Percentiles rank a stretch among this genome's conserved stretches.
Evolutionary conservation across 805 yeast species (phyloP).

Genomic region (Saturnispora ahearnii): DNA sequence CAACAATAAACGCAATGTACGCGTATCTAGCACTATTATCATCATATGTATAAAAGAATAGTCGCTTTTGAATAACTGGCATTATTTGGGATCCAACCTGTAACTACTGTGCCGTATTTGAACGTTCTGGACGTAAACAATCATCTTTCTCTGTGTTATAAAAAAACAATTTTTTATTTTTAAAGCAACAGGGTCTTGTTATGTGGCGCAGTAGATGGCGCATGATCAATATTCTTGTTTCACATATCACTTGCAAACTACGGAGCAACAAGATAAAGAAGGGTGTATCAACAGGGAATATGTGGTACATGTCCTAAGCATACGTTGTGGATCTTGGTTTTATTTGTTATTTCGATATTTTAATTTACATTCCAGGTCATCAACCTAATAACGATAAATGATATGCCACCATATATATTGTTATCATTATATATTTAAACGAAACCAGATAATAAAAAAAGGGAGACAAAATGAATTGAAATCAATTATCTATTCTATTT

Average conservation of each 20-base stretch:
- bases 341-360: not conserved
- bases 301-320: not conserved
- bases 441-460: not conserved
- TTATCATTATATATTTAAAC: not conserved
- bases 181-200: too few relatives aligned
- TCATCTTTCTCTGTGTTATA: too few relatives aligned
- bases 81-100: not conserved
- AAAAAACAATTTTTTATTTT: too few relatives aligned
- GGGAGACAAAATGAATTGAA: conserved; percentile 28
- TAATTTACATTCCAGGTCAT: too few relatives aligned
- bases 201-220: too few relatives aligned
- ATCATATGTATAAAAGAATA: not conserved
- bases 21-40: conserved; percentile 45
- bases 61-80: not conserved
- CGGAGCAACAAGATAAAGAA: not conserved
- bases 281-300: too few relatives aligned
- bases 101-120: too few relatives aligned
- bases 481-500: conserved; percentile 1
- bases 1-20: conserved; percentile 51
- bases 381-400: not conserved
- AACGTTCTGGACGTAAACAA: too few relatives aligned
- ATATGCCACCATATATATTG: not conserved
- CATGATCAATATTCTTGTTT: too few relatives aligned
- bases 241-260: too few relatives aligned
- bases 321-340: not conserved